Evolutionary conservation across 2,329 filamentous ascomycete species (phyloP), one percentile per base, ranked within the genome.

Genomic region (Hypomyces perniciosus): DNA sequence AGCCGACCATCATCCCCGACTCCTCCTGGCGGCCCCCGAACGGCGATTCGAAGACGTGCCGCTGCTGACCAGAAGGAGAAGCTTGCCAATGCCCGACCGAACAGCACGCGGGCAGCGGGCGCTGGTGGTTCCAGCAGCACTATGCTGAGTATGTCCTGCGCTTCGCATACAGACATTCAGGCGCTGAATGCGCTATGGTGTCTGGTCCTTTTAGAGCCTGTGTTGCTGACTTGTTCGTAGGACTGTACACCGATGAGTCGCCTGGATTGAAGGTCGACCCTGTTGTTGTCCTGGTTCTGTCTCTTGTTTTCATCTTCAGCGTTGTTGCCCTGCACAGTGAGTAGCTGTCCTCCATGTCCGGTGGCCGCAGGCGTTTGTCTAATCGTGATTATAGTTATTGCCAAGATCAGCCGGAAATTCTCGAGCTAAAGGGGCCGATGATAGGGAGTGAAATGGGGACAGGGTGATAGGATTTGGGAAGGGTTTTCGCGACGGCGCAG

Each of bases 1-100:
- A 84, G 80, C 65, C 89, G 92, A 58, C 85, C 89, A 51, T 86
- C 88, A 30, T 96, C 92, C 45, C 91, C 92, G 55, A 85, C 89
- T 63, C 86, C 90, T 57, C 93, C 93, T 28, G 93, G 93, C 59
- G 93, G 93, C 62, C 90, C 93, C 65, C 90, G 93, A 69, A 95
- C 92, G 60, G 92, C 90, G 56, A 95, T 99, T 74, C 85, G 93
- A 71, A 86, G 93, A 70, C 90, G 93, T 69, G 92, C 93, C 40
- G 93, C 93, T 30, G 92, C 92, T 63, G 93, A 97, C 71, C 88
- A 96, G 76, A 96, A 96, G 73, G 93, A 97, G 75, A 93, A 95
- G 75, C 83, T 92, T 62, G 91, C 92, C 65, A 99, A 95, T 86
- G 87, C 83, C 59, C 81, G 93, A 61, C 93, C 93, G 46, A 88